Evolutionary conservation across 495 filamentous ascomycete species (phyloP).

Genomic region (Hypoxylon lenormandii): DNA sequence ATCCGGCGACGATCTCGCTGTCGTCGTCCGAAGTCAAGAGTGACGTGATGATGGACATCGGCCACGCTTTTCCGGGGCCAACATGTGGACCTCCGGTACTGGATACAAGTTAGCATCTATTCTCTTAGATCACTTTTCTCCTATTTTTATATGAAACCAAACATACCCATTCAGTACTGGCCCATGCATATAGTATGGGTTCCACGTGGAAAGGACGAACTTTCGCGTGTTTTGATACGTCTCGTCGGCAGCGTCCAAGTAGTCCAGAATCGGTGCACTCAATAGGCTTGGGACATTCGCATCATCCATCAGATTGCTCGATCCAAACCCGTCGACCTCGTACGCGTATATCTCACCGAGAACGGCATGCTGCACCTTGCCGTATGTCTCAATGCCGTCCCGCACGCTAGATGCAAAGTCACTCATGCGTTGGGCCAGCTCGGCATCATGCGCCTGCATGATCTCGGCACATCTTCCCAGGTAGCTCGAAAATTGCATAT

Average conservation of each 20-base stretch:
- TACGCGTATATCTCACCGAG: slow-evolving; percentile 70
- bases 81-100: slow-evolving; percentile 72
- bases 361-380: slow-evolving; percentile 58
- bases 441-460: slow-evolving; percentile 57
- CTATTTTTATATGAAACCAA: slow-evolving; percentile 16
- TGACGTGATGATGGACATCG: slow-evolving; percentile 68
- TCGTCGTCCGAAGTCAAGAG: slow-evolving; percentile 68
- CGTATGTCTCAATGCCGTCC: slow-evolving; percentile 63
- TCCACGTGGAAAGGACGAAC: slow-evolving; percentile 65
- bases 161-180: slow-evolving; percentile 67
- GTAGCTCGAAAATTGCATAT: slow-evolving; percentile 75
- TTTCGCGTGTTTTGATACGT: slow-evolving; percentile 68
- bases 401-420: slow-evolving; percentile 60
- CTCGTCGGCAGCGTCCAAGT: slow-evolving; percentile 59
- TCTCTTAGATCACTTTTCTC: slow-evolving; percentile 54
- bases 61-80: slow-evolving; percentile 67
- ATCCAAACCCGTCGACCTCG: slow-evolving; percentile 71
- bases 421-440: slow-evolving; percentile 63
- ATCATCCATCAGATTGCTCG: slow-evolving; percentile 75
- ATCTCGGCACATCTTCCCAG: slow-evolving; percentile 63
- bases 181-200: slow-evolving; percentile 71
- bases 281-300: slow-evolving; percentile 72
- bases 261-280: slow-evolving; percentile 67
- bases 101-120: slow-evolving; percentile 42
- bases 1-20: slow-evolving; percentile 62